Evolutionary conservation across 257 asterid species (phyloP), one percentile per base, ranked within the genome.

Genomic region (Galeopsis tetrahit): DNA sequence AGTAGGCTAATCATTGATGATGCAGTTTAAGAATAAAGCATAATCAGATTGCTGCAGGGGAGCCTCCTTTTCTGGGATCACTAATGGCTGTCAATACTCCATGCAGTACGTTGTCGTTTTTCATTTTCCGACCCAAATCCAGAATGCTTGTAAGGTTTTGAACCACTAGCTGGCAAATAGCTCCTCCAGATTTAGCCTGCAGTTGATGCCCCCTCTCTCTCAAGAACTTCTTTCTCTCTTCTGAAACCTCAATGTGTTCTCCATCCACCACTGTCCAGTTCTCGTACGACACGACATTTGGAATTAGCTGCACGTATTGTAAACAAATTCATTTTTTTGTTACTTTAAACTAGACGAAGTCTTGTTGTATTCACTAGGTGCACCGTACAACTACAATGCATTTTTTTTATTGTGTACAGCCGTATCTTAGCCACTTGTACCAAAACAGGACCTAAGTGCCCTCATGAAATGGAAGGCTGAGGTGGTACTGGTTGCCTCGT

Each of bases 51-150:
- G 95, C 97, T 7, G 99, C 97, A 5, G 97, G 97, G 68, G 70
- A 77, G 42, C 99, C 99, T 13, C 94, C 95, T 82, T 94, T 94
- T 73, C 99, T 78, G 15, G 97, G 97, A 80, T 94, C 97, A 46
- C 96, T 88, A 1, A 94, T 89, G 42, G 93, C 97, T 2, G 89
- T 90, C 44, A 94, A 89, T 46, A 75, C 34, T n/a, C 97, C 97
- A 10, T 14, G 84, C 10, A 71, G n/a, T 2, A 74, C 66, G 2
- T 53, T 59, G 14, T 66, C 34, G 49, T 79, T 72, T 5, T 65
- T 63, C 39, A 33, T 40, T 71, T 83, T 83, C 35, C 91, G 75
- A 0, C 85, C 82, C 2, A 15, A 66, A n/a, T 69, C 68, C 17
- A 15, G 28, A 0, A 60, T 17, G 15, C 46, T 21, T 3, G 70